These are phyloP conservation scores for Tetrastigma voinierianum DNA, from an alignment of 164 flowering plant species.

Conservation along the genomic window DNA sequence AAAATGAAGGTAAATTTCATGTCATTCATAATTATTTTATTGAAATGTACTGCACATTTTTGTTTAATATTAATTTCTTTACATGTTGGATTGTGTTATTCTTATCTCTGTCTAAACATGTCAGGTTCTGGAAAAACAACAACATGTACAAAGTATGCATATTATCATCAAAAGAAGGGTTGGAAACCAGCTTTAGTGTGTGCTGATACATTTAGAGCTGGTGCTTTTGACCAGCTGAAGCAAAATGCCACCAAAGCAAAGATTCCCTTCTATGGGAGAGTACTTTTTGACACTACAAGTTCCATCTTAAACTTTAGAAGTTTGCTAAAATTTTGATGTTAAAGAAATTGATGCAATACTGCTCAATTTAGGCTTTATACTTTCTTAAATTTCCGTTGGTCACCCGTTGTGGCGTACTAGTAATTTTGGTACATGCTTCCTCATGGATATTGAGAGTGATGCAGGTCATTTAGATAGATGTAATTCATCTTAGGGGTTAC, in stretches of 20 bases:
- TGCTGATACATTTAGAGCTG: conserved; percentile 99
- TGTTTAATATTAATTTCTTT: background rate
- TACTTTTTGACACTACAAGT: conserved; percentile 15
- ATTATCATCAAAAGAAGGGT: conserved; percentile 93
- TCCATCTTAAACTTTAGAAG: too few species aligned
- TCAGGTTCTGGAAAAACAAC: conserved; percentile 95
- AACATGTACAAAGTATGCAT: conserved; percentile 94
- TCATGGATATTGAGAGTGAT: too few species aligned
- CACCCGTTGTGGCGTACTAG: too few species aligned
- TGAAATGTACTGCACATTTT: background rate
- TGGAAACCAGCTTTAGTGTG: conserved; percentile 95
- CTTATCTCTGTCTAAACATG: conserved; percentile 7
- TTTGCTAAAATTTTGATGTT: too few species aligned
- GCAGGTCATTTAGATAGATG: too few species aligned
- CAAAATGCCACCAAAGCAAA: conserved; percentile 99
- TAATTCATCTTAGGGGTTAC: too few species aligned
- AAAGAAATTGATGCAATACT: too few species aligned
- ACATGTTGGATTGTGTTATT: background rate
- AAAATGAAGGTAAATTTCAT: too few species aligned
- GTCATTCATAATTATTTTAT: too few species aligned
- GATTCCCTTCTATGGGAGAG: conserved; percentile 98
- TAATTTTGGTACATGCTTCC: too few species aligned
- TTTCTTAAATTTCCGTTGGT: too few species aligned
- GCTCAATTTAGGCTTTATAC: too few species aligned
- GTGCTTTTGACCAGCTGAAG: conserved; percentile 99